These are phyloP conservation scores for Saturnispora bothae DNA, from an alignment of 805 yeast species.

Conservation along the genomic window DNA sequence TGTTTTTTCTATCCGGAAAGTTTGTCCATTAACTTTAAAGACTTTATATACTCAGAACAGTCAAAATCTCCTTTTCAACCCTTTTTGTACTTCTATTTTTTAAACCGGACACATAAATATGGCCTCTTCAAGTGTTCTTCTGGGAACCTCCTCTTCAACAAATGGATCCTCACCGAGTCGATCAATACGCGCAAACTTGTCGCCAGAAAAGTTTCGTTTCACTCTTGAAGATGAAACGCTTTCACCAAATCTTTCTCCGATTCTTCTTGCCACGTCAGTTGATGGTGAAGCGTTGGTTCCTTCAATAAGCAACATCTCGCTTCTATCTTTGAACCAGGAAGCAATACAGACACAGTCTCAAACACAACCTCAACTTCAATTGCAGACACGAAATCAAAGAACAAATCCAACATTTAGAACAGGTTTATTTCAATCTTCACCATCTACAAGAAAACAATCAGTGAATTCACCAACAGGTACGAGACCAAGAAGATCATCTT, in stretches of 20 bases:
- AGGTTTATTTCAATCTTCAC: not conserved
- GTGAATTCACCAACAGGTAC: not conserved
- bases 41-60: too few species aligned
- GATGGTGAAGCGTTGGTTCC: slow-evolving; percentile 28
- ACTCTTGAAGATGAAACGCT: not conserved
- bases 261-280: slow-evolving; percentile 27
- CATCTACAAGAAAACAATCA: too few species aligned
- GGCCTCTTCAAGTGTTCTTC: not conserved
- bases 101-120: too few species aligned
- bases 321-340: slow-evolving; percentile 26
- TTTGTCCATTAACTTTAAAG: too few species aligned
- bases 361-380: not conserved
- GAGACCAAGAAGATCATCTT: slow-evolving; percentile 11
- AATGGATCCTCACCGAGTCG: not conserved
- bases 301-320: slow-evolving; percentile 27
- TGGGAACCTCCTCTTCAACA: not conserved
- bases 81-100: too few species aligned
- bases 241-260: slow-evolving; percentile 20
- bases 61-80: too few species aligned
- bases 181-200: not conserved
- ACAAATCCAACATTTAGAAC: not conserved
- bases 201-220: slow-evolving; percentile 5
- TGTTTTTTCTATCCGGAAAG: too few species aligned
- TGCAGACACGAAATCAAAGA: not conserved
- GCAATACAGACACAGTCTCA: too few species aligned